These are phyloP conservation scores for Chamaecrista fasciculata DNA, from an alignment of 306 rosid species.

Conservation along the genomic window DNA sequence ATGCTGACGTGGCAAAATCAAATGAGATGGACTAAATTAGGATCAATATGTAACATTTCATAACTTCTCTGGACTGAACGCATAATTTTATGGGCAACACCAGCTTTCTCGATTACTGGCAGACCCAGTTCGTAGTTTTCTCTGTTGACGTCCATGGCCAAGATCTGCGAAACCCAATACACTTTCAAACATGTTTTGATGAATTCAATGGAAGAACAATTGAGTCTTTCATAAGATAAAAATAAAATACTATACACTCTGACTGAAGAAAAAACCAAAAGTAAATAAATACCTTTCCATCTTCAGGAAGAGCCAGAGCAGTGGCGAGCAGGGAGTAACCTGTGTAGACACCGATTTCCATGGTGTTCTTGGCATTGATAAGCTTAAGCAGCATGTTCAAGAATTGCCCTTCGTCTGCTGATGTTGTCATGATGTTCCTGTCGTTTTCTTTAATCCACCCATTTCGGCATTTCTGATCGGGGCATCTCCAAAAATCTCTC, in stretches of 20 bases:
- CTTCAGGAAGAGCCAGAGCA: constrained; percentile 59
- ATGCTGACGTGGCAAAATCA: too few relatives aligned
- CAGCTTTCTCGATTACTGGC: too few relatives aligned
- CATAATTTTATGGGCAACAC: too few relatives aligned
- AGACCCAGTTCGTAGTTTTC: constrained; percentile 60
- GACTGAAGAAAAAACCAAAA: too few relatives aligned
- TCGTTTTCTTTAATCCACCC: background rate
- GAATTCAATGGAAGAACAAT: background rate
- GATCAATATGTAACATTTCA: too few relatives aligned
- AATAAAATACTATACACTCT: background rate
- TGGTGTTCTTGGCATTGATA: too few relatives aligned
- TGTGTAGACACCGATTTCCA: constrained; percentile 69
- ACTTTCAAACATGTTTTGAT: background rate
- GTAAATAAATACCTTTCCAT: constrained; percentile 60
- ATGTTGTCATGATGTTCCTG: constrained; percentile 60
- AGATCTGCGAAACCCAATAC: constrained; percentile 46
- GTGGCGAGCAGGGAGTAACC: constrained; percentile 73
- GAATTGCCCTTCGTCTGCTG: constrained; percentile 65
- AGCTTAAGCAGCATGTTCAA: constrained; percentile 59
- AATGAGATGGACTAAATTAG: too few relatives aligned
- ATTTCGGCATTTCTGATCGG: too few relatives aligned
- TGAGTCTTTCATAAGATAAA: background rate
- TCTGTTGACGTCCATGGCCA: constrained; percentile 64
- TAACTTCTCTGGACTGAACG: too few relatives aligned
- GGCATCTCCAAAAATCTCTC: too few relatives aligned